Evolutionary conservation across 108 stramenopile species (phyloP).

Genomic region (Discostella pseudostelligera): DNA sequence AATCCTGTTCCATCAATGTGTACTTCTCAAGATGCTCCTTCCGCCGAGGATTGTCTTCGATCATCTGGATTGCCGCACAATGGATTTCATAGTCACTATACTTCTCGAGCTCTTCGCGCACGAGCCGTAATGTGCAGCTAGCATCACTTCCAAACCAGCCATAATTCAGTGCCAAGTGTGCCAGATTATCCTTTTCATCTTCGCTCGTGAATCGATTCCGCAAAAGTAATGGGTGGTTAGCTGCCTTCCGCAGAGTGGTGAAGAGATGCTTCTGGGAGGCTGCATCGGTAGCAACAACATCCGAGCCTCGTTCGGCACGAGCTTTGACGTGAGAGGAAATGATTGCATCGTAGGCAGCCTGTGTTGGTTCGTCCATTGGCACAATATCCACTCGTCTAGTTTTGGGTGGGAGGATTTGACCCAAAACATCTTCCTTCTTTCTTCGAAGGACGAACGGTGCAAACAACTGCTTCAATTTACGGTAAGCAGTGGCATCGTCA

Average conservation of each 20-base stretch:
- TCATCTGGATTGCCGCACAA: slow-evolving; percentile 65
- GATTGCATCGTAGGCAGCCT: slow-evolving; percentile 33
- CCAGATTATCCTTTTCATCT: slow-evolving; percentile 55
- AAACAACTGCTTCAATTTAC: slow-evolving; percentile 83
- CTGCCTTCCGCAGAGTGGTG: slow-evolving; percentile 93
- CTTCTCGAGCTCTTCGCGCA: slow-evolving; percentile 74
- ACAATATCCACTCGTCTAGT: slow-evolving; percentile 41
- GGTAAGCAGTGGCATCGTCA: slow-evolving; percentile 55
- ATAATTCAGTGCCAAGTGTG: slow-evolving; percentile 49
- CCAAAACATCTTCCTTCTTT: slow-evolving; percentile 83
- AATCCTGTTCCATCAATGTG: slow-evolving; percentile 52
- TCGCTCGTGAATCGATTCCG: slow-evolving; percentile 67
- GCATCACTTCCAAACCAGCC: slow-evolving; percentile 81
- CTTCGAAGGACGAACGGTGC: slow-evolving; percentile 92
- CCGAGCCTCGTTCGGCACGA: slow-evolving; percentile 20
- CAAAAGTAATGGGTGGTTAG: slow-evolving; percentile 93
- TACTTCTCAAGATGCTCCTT: slow-evolving; percentile 53
- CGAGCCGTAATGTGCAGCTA: slow-evolving; percentile 63
- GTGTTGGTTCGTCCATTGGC: slow-evolving; percentile 34
- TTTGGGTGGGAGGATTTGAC: slow-evolving; percentile 77
- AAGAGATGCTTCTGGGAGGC: slow-evolving; percentile 83
- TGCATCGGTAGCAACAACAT: slow-evolving; percentile 27
- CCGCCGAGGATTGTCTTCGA: slow-evolving; percentile 62
- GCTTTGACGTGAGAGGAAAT: slow-evolving; percentile 35
- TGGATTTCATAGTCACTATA: slow-evolving; percentile 90